phyloP scores from a whole-genome alignment of 2,329 filamentous ascomycete genomes.

The Cadophora sp. region DNA sequence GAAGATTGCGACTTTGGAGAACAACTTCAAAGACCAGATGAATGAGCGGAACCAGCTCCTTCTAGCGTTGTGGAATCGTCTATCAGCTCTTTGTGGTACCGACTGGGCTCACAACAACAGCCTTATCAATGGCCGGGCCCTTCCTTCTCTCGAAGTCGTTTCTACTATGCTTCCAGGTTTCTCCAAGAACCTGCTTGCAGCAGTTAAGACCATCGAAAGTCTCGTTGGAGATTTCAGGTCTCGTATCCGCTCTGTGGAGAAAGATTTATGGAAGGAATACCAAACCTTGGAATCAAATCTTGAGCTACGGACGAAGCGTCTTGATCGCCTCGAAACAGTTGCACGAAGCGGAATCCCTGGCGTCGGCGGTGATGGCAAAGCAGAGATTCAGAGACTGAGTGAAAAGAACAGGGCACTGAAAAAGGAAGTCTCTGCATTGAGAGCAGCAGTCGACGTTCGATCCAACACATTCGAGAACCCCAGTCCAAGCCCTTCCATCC shows the following conservation, averaged over 20 bases:
- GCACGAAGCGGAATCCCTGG: constrained; percentile 69
- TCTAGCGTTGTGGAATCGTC: constrained; percentile 86
- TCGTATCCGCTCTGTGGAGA: constrained; percentile 85
- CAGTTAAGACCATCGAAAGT: constrained; percentile 85
- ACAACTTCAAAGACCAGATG: constrained; percentile 84
- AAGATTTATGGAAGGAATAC: constrained; percentile 90
- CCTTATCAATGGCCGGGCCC: constrained; percentile 82
- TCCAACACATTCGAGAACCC: constrained; percentile 49
- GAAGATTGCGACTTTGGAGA: constrained; percentile 75
- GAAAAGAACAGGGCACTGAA: constrained; percentile 69
- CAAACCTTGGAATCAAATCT: constrained; percentile 83
- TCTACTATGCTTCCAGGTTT: constrained; percentile 86
- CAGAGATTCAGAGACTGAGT: constrained; percentile 66
- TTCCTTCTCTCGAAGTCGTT: constrained; percentile 86
- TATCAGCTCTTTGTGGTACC: constrained; percentile 83
- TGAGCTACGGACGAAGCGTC: constrained; percentile 79
- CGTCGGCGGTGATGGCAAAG: constrained; percentile 36
- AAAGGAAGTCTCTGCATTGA: constrained; percentile 73
- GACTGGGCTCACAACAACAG: constrained; percentile 94
- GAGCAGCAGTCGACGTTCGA: constrained; percentile 56
- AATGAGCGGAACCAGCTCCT: constrained; percentile 88
- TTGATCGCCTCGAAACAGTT: constrained; percentile 85
- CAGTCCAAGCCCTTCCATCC: constrained; percentile 46
- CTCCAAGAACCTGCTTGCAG: constrained; percentile 85
- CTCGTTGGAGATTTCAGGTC: constrained; percentile 79